Evolutionary conservation across 2,329 filamentous ascomycete species (phyloP).

Genomic region (Lachnellula hyalina): DNA sequence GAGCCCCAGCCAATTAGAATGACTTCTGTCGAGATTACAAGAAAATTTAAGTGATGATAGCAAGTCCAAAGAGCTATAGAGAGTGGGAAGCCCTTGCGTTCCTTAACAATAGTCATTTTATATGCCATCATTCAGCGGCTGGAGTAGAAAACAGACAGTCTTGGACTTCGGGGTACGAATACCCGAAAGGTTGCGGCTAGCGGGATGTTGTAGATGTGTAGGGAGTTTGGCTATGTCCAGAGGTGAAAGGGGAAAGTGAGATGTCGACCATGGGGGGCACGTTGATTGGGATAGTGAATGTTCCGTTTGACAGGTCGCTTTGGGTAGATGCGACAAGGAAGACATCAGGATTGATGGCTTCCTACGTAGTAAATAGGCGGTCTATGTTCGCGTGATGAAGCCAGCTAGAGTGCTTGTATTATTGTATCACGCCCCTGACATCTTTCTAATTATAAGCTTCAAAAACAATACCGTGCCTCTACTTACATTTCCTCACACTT

Average conservation of each 20-base stretch:
- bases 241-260: conserved; percentile 21
- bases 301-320: conserved; percentile 21
- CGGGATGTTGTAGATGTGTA: conserved; percentile 18
- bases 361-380: conserved; percentile 50
- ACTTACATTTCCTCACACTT: too few species aligned
- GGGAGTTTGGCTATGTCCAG: conserved; percentile 25
- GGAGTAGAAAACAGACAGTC: conserved; percentile 45
- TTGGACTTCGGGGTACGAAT: conserved; percentile 30
- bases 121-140: conserved; percentile 27
- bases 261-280: background rate
- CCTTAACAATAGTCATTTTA: too few species aligned
- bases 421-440: too few species aligned
- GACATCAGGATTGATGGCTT: conserved; percentile 35
- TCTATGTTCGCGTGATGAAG: conserved; percentile 55
- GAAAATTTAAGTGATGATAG: too few species aligned
- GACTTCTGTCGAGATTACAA: too few species aligned
- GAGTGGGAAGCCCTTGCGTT: too few species aligned
- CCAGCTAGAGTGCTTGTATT: conserved; percentile 32
- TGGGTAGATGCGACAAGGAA: conserved; percentile 30
- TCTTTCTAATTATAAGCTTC: too few species aligned
- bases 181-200: conserved; percentile 19
- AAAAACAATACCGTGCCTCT: too few species aligned
- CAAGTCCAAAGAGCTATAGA: too few species aligned
- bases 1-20: too few species aligned
- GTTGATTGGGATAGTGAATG: conserved; percentile 26